Evolutionary conservation across 805 yeast species (phyloP).

Genomic region (Scheffersomyces stipitis): DNA sequence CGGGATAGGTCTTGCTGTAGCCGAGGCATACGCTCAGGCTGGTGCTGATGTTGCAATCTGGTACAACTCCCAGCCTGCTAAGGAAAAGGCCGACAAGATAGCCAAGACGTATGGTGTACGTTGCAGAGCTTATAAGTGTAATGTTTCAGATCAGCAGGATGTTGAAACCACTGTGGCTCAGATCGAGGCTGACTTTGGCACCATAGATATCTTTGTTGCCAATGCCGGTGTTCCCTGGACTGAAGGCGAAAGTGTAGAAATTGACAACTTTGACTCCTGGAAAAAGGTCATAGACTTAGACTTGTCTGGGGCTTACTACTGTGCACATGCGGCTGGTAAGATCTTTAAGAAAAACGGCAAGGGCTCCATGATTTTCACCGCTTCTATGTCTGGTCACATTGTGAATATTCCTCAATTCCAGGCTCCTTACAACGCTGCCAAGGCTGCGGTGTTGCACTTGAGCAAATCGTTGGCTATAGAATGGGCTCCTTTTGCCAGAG

Average conservation of each 20-base stretch:
- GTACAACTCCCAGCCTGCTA: constrained; percentile 61
- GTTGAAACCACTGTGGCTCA: constrained; percentile 51
- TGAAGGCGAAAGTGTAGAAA: constrained; percentile 47
- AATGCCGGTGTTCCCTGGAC: constrained; percentile 69
- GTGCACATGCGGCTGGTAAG: constrained; percentile 42
- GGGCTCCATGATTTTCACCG: constrained; percentile 46
- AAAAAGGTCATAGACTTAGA: constrained; percentile 39
- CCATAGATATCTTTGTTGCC: constrained; percentile 80
- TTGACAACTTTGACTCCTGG: constrained; percentile 35
- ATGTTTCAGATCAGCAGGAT: constrained; percentile 47
- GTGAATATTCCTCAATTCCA: constrained; percentile 47
- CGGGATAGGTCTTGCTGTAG: constrained; percentile 81
- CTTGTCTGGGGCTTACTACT: constrained; percentile 42
- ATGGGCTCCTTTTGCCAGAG: constrained; percentile 49
- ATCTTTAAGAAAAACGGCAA: constrained; percentile 39
- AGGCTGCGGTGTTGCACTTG: constrained; percentile 45
- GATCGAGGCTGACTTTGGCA: constrained; percentile 69
- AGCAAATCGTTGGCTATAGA: constrained; percentile 46
- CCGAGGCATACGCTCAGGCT: constrained; percentile 81
- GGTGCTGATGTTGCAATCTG: constrained; percentile 81
- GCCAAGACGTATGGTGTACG: constrained; percentile 58
- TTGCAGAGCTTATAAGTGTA: constrained; percentile 64
- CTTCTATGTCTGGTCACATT: constrained; percentile 49
- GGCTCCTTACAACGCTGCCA: constrained; percentile 48
- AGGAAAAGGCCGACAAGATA: constrained; percentile 53